phyloP scores from a whole-genome alignment of 441 rosid genomes.

The Gossypium laxum region DNA sequence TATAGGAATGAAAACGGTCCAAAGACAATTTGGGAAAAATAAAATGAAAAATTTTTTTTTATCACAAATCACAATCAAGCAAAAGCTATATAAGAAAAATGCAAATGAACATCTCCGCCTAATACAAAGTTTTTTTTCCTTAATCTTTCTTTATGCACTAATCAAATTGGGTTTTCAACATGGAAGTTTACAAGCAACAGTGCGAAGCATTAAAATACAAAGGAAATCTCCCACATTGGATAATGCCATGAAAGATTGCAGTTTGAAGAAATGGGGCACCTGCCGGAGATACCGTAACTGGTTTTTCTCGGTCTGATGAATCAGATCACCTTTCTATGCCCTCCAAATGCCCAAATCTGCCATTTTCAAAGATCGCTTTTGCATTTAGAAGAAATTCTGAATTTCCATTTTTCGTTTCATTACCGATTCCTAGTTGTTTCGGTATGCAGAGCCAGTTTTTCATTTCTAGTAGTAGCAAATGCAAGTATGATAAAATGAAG shows the following conservation, averaged over 20 bases:
- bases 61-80: not conserved
- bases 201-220: not conserved
- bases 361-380: not conserved
- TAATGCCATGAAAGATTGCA: not conserved
- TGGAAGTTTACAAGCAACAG: constrained; percentile 23
- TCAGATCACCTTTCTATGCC: constrained; percentile 53
- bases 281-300: not conserved
- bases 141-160: constrained; percentile 5
- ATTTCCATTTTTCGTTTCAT: not conserved
- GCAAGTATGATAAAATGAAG: not conserved
- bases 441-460: not conserved
- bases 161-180: constrained; percentile 23
- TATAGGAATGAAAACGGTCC: not conserved
- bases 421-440: not conserved
- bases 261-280: no score
- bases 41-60: not conserved
- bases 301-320: not conserved
- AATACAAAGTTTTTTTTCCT: not conserved
- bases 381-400: not conserved
- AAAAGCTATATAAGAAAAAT: constrained; percentile 2
- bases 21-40: not conserved
- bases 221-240: constrained; percentile 1
- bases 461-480: not conserved
- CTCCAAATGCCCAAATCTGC: constrained; percentile 94
- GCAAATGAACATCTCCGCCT: constrained; percentile 10